Evolutionary conservation across 257 asterid species (phyloP).

Genomic region (Perilla frutescens): DNA sequence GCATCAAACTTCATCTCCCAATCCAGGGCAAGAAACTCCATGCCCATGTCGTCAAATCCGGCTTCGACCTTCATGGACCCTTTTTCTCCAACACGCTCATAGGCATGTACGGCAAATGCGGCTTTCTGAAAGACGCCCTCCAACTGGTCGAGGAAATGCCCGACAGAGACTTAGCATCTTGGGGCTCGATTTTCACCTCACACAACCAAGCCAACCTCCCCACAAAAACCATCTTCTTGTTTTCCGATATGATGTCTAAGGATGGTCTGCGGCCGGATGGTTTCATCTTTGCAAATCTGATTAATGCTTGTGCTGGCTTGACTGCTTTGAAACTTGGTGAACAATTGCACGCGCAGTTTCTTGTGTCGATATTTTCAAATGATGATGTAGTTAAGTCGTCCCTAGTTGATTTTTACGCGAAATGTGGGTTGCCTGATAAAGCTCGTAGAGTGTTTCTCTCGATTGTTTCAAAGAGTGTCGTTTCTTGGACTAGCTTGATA

Average conservation of each 20-base stretch:
- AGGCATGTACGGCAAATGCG: slow-evolving; percentile 63
- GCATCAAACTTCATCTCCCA: slow-evolving; percentile 49
- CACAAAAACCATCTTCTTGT: slow-evolving; percentile 44
- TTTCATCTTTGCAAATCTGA: slow-evolving; percentile 61
- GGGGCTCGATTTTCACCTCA: slow-evolving; percentile 82
- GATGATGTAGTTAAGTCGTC: slow-evolving; percentile 85
- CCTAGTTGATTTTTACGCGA: slow-evolving; percentile 74
- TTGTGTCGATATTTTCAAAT: slow-evolving; percentile 48
- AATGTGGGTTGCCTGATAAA: slow-evolving; percentile 62
- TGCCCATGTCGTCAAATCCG: slow-evolving; percentile 64
- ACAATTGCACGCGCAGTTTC: slow-evolving; percentile 71
- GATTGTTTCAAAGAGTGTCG: slow-evolving; percentile 52
- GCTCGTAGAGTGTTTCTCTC: slow-evolving; percentile 62
- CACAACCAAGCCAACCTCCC: slow-evolving; percentile 62
- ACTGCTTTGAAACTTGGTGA: slow-evolving; percentile 52
- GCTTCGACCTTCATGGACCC: slow-evolving; percentile 43
- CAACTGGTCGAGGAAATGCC: slow-evolving; percentile 82
- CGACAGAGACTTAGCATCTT: slow-evolving; percentile 67
- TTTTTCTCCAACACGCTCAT: slow-evolving; percentile 57
- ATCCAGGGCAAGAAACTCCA: slow-evolving; percentile 61
- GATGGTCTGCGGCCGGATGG: slow-evolving; percentile 66
- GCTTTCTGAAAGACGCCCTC: slow-evolving; percentile 51
- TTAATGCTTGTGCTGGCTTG: slow-evolving; percentile 69
- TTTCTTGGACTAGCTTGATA: slow-evolving; percentile 74
- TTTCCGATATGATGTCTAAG: slow-evolving; percentile 39